phyloP scores from a whole-genome alignment of 2,329 filamentous ascomycete genomes.

The Aspergillus fructus region DNA sequence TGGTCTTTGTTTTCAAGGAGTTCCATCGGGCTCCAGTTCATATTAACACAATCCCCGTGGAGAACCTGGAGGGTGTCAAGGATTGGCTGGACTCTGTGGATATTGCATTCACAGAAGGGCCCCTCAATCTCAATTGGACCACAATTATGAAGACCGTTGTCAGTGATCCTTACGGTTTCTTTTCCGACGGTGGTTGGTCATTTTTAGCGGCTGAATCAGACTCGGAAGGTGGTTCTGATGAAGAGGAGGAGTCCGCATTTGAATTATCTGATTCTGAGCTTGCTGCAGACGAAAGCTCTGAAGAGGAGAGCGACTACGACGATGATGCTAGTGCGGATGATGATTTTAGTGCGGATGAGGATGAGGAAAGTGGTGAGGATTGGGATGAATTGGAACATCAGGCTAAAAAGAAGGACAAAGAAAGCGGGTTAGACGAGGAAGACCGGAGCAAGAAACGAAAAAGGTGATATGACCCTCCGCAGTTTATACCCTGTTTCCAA shows the following conservation, averaged over 20 bases:
- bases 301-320: slow-evolving; percentile 91
- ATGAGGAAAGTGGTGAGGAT: slow-evolving; percentile 79
- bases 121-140: slow-evolving; percentile 96
- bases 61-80: slow-evolving; percentile 91
- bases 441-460: slow-evolving; percentile 73
- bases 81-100: slow-evolving; percentile 97
- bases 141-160: slow-evolving; percentile 99
- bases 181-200: slow-evolving; percentile 89
- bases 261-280: slow-evolving; percentile 86
- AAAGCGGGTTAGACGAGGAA: slow-evolving; percentile 54
- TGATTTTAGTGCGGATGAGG: slow-evolving; percentile 61
- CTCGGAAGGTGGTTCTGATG: slow-evolving; percentile 72
- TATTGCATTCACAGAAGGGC: slow-evolving; percentile 90
- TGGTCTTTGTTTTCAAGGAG: slow-evolving; percentile 98
- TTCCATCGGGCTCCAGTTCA: slow-evolving; percentile 87
- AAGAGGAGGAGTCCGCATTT: slow-evolving; percentile 87
- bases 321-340: slow-evolving; percentile 85
- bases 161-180: slow-evolving; percentile 91
- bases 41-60: slow-evolving; percentile 97
- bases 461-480: slow-evolving; percentile 44
- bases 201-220: slow-evolving; percentile 89
- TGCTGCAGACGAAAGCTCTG: slow-evolving; percentile 71
- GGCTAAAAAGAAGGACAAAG: slow-evolving; percentile 64
- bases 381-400: slow-evolving; percentile 96
- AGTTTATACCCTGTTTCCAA: not conserved